Evolutionary conservation across 1,139 yeast genomes (phyloP).

Genomic region (Protomyces macrosporus): DNA sequence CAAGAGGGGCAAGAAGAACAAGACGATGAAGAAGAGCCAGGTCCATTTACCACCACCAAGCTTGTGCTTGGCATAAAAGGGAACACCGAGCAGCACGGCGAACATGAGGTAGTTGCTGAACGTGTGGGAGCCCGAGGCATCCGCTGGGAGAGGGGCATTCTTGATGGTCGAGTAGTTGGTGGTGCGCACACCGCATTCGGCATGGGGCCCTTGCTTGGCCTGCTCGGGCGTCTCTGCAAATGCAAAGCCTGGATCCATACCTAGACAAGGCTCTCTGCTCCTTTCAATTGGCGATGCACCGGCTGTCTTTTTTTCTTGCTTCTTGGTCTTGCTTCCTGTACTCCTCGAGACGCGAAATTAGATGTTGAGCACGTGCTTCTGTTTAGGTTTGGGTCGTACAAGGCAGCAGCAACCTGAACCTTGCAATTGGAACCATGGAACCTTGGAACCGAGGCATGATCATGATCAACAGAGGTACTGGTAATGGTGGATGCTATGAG

Average conservation of each 20-base stretch:
- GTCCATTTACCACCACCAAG: conserved; percentile 71
- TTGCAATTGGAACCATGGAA: too few species aligned
- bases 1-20: conserved; percentile 62
- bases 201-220: neutral
- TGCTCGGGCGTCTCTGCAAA: conserved; percentile 23
- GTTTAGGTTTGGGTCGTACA: too few species aligned
- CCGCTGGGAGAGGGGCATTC: conserved; percentile 86
- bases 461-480: too few species aligned
- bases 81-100: conserved; percentile 54
- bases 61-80: conserved; percentile 58
- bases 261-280: too few species aligned
- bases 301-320: too few species aligned
- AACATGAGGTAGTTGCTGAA: conserved; percentile 61
- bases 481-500: too few species aligned
- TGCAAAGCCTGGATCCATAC: conserved; percentile 24
- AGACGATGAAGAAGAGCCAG: conserved; percentile 48
- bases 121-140: conserved; percentile 78
- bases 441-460: too few species aligned
- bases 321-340: too few species aligned
- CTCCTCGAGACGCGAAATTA: too few species aligned
- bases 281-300: too few species aligned
- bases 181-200: conserved; percentile 51
- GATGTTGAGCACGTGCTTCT: too few species aligned
- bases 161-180: conserved; percentile 66
- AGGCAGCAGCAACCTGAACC: too few species aligned